Percentiles rank a stretch among this genome's conserved stretches.
Evolutionary conservation across 169 alveolate genomes (phyloP).

Genomic region (Eimeria nieschulzi): DNA sequence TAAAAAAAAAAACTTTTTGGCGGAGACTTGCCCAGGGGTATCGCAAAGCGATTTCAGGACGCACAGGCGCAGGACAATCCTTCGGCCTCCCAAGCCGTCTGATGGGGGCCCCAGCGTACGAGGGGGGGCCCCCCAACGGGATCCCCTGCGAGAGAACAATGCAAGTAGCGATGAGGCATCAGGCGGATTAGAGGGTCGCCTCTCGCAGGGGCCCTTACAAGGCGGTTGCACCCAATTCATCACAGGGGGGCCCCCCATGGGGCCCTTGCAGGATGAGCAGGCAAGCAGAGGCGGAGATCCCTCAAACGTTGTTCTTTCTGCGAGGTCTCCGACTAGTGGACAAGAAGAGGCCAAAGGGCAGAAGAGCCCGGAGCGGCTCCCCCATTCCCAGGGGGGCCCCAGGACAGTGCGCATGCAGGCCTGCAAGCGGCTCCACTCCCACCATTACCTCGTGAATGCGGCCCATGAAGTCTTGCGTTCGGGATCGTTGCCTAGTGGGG

Average conservation of each 20-base stretch:
- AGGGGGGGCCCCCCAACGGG: no score
- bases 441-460: constrained; percentile 11
- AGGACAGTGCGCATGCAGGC: constrained; percentile 26
- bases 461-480: background rate
- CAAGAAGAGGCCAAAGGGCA: background rate
- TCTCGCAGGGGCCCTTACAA: no score
- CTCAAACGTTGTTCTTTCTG: background rate
- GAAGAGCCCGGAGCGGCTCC: background rate
- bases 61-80: no score
- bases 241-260: background rate
- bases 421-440: background rate
- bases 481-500: background rate
- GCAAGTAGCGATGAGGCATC: no score
- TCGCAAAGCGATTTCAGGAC: no score
- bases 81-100: no score
- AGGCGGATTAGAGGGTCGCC: no score
- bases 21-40: no score
- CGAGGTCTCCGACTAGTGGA: background rate
- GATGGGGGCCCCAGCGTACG: no score
- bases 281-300: background rate
- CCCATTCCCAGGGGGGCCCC: constrained; percentile 7
- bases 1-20: no score
- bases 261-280: background rate
- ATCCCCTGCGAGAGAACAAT: no score
- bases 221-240: background rate